Conservation (phyloP, 2,329 filamentous ascomycete species). For the Xylariaceae sp. region DNA sequence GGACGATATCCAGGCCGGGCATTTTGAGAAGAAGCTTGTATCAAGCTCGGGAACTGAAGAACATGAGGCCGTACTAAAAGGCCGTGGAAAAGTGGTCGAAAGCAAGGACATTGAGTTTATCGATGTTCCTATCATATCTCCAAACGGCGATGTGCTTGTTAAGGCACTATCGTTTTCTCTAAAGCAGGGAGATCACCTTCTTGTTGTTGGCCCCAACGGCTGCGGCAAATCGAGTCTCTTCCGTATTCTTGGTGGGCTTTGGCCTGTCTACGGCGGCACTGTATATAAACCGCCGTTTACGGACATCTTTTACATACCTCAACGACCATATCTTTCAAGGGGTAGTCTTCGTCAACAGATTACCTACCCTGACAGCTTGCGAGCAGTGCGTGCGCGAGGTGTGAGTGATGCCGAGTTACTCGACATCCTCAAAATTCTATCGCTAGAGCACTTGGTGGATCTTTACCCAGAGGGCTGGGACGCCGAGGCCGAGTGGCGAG, state of each 20-base stretch:
- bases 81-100: slow-evolving; percentile 77
- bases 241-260: slow-evolving; percentile 90
- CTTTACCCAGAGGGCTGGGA: slow-evolving; percentile 79
- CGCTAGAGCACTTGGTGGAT: slow-evolving; percentile 78
- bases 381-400: slow-evolving; percentile 81
- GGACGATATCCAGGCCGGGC: slow-evolving; percentile 83
- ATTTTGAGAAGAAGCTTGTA: slow-evolving; percentile 94
- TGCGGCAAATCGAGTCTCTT: slow-evolving; percentile 96
- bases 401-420: slow-evolving; percentile 78
- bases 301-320: slow-evolving; percentile 97
- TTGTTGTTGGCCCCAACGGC: slow-evolving; percentile 94
- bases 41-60: slow-evolving; percentile 79
- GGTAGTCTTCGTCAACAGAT: slow-evolving; percentile 95
- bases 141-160: slow-evolving; percentile 91
- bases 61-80: slow-evolving; percentile 77
- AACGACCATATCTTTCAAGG: slow-evolving; percentile 87
- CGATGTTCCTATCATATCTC: slow-evolving; percentile 83
- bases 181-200: slow-evolving; percentile 78
- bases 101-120: slow-evolving; percentile 49
- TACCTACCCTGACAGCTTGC: slow-evolving; percentile 87
- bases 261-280: slow-evolving; percentile 94
- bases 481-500: slow-evolving; percentile 92
- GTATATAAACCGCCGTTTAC: slow-evolving; percentile 88
- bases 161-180: slow-evolving; percentile 83
- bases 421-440: slow-evolving; percentile 71